Base-by-base conservation (phyloP, 139 green algal species). In the Auxenochlorella protothecoides region DNA sequence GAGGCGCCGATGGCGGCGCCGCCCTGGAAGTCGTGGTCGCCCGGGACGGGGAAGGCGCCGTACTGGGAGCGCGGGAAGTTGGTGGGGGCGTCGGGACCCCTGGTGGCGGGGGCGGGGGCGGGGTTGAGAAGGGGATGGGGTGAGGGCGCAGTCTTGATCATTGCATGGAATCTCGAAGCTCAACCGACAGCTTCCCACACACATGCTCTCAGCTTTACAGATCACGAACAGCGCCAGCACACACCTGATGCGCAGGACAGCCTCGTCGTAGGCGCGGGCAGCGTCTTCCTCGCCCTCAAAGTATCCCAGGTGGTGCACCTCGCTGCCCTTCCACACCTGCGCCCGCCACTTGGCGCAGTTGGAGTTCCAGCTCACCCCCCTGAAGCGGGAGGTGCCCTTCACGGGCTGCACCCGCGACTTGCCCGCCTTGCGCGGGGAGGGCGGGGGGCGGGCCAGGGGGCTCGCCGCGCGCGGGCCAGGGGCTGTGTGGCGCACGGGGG, bases 291-390 rank as follows among this genome's bases (percentile, higher is more conserved):
- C 86, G 3, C 56, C 66, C 62, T 85, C 79, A 68, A 81, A 91
- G 73, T 80, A 84, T n/a, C 86, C 85, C 51, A 91, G 81, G 75
- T 91, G 84, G 54, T 82, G 78, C 7, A 84, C 79, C 68, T 84
- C 74, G 14, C 3, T 60, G 52, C 74, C 74, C 66, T 79, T 75
- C 74, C 74, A 79, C 5, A 79, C 67, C 71, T 79, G 72, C 16
- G 78, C 71, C 0, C 79, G 74, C 79, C 79, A 84, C 73, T 80
- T 81, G 55, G 44, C 14, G 71, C 67, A 79, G 53, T 70, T 75
- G 69, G 44, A 68, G 75, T 75, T 81, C 79, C 79, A 84, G 70
- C 65, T 76, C n/a, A 84, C 79, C 6, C 79, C 79, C 3, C 71
- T 54, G 71, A 72, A 84, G 9, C 63, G n/a, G 72, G 65, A 75